These are phyloP conservation scores for Ailanthus altissimus DNA, from an alignment of 345 rosid species.

Conservation along the genomic window DNA sequence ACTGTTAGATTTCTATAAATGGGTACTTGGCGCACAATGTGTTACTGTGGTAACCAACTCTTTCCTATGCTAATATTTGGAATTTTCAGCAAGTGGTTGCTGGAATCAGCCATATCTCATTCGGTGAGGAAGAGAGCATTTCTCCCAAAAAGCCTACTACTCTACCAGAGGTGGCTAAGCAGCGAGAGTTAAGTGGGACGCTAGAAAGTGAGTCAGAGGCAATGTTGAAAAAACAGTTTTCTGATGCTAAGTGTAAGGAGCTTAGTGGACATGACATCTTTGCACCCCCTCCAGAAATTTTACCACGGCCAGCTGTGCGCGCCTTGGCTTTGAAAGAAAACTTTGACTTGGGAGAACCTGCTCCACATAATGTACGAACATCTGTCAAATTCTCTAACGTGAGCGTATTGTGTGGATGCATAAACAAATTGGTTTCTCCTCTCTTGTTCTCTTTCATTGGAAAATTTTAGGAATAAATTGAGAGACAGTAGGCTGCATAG, in stretches of 20 bases:
- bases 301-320: slow-evolving; percentile 73
- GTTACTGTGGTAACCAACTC: background rate
- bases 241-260: slow-evolving; percentile 90
- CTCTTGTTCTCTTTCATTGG: background rate
- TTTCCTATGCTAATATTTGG: slow-evolving; percentile 12
- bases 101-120: slow-evolving; percentile 93
- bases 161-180: slow-evolving; percentile 86
- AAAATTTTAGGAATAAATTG: background rate
- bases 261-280: slow-evolving; percentile 92
- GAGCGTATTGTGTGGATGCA: slow-evolving; percentile 23
- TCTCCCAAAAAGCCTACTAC: slow-evolving; percentile 74
- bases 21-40: background rate
- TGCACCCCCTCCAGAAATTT: slow-evolving; percentile 94
- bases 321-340: slow-evolving; percentile 71
- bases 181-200: slow-evolving; percentile 90
- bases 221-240: slow-evolving; percentile 70
- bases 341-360: slow-evolving; percentile 67
- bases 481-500: background rate
- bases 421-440: background rate
- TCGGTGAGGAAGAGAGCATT: slow-evolving; percentile 74
- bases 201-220: slow-evolving; percentile 62
- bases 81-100: slow-evolving; percentile 71
- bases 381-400: slow-evolving; percentile 36
- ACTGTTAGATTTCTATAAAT: background rate
- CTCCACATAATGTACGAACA: slow-evolving; percentile 37